Conservation (phyloP, 768 basidiomycete species). For the Leucocoprinus sp. region DNA sequence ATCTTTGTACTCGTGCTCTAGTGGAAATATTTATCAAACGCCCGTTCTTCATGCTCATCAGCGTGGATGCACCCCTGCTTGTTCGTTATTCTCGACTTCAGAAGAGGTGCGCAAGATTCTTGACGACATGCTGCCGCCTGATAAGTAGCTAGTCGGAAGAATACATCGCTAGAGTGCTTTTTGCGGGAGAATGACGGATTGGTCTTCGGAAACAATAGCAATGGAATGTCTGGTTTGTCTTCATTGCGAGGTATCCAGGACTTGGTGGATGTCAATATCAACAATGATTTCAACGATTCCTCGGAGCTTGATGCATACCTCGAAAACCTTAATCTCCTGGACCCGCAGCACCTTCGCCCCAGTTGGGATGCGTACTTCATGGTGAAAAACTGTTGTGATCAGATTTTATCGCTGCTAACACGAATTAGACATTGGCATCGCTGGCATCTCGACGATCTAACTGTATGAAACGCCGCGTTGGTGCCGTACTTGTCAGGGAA, state of each 20-base stretch:
- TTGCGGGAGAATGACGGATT: conserved; percentile 61
- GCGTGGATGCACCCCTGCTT: conserved; percentile 74
- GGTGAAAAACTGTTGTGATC: conserved; percentile 36
- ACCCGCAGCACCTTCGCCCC: conserved; percentile 73
- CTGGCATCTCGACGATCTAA: conserved; percentile 87
- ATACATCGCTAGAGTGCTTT: conserved; percentile 60
- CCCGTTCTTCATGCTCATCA: conserved; percentile 85
- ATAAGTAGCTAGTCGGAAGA: conserved; percentile 10
- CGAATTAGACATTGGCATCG: conserved; percentile 69
- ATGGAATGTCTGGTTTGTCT: conserved; percentile 11
- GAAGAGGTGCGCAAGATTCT: conserved; percentile 27
- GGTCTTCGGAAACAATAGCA: conserved; percentile 44
- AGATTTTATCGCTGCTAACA: neutral
- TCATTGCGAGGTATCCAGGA: conserved; percentile 33
- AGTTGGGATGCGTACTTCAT: conserved; percentile 98
- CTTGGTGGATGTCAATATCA: conserved; percentile 50
- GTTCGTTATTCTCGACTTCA: conserved; percentile 56
- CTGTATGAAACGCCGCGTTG: conserved; percentile 96
- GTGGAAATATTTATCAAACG: conserved; percentile 71
- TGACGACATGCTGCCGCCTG: neutral
- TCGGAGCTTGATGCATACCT: conserved; percentile 54
- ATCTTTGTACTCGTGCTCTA: conserved; percentile 45
- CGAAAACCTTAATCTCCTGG: conserved; percentile 57
- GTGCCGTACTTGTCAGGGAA: conserved; percentile 85
- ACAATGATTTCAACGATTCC: conserved; percentile 54